Conservation (phyloP, 768 basidiomycete genomes). For the Panellus pusillus region DNA sequence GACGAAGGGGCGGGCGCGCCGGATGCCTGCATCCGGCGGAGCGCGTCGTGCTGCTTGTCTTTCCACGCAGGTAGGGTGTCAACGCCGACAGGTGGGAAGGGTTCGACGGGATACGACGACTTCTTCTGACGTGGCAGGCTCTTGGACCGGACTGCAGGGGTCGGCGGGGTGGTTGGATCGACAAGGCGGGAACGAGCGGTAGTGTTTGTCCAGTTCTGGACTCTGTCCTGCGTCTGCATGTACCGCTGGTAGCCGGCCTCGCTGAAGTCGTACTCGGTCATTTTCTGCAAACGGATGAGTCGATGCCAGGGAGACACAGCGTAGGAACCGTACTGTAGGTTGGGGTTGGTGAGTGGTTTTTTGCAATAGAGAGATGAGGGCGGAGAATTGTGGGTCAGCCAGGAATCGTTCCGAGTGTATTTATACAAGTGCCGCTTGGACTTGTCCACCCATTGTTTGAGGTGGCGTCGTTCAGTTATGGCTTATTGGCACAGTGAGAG, state of each 20-base stretch:
- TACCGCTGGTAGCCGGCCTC: slow-evolving; percentile 52
- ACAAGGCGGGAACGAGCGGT: slow-evolving; percentile 27
- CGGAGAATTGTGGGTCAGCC: no score
- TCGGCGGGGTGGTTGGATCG: slow-evolving; percentile 34
- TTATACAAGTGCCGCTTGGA: no score
- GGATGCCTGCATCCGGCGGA: not conserved
- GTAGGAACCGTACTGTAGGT: no score
- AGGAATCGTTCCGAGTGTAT: no score
- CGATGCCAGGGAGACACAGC: no score
- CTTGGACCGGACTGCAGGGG: slow-evolving; percentile 25
- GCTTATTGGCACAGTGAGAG: no score
- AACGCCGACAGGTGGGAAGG: not conserved
- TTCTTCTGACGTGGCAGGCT: not conserved
- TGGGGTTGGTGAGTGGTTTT: no score
- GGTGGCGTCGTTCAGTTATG: no score
- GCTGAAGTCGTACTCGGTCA: slow-evolving; percentile 66
- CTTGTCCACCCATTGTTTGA: no score
- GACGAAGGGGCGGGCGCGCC: not conserved
- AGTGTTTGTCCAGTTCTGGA: slow-evolving; percentile 45
- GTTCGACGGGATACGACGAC: not conserved
- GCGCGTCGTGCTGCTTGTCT: not conserved
- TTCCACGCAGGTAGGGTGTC: not conserved
- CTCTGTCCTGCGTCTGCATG: slow-evolving; percentile 46
- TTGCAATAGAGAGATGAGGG: no score
- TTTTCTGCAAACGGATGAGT: slow-evolving; percentile 20